Base-by-base conservation (phyloP, 2,329 filamentous ascomycete genomes). In the Nothopassalora personata region DNA sequence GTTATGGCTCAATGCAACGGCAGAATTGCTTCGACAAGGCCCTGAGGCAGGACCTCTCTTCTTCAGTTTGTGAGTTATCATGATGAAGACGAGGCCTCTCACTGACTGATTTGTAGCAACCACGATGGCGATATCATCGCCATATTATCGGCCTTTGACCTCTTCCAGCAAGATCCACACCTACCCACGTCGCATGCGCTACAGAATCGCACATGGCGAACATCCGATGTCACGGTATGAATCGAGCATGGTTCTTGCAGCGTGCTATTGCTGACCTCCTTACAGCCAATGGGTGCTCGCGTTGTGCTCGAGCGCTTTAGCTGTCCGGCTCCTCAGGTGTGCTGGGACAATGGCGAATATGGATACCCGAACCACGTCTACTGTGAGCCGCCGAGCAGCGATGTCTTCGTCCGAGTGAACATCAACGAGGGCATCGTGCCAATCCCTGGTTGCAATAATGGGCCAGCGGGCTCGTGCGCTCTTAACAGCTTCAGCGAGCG, bases 121-220 rank as follows among this genome's bases (percentile, higher is more conserved):
- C 83, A 85, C 59, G 83, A 85, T 63, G 81, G 81, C 34, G 83
- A 85, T 60, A 82, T 85, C 23, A 75, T 81, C 1, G 81, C 81
- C 1, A 76, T 84, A 67, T 69, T 85, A 15, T 74, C 81, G 3
- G 77, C 81, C 0, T 73, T 85, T 1, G 76, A 81, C 55, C 71
- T 84, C 10, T 76, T 83, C 56, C 72, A 70, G 3, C 73, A 77
- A 48, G 60, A 72, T 10, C 67, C 75, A 43, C 73, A 75, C 45
- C 74, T 85, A 3, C 81, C 83, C 0, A 72, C 72, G 0, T 75
- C 76, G 2, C 76, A 79, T 59, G 73, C 80, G 19, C 70, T 71
- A 13, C 63, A 70, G 49, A 68, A 76, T 23, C 76, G 82, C 39
- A 74, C 72, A 23, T 86, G 82, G 81, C 77, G 75, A 54, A 84